Conservation (phyloP, 192 early-diverging fungal species). For the Linnemannia schmuckeri region DNA sequence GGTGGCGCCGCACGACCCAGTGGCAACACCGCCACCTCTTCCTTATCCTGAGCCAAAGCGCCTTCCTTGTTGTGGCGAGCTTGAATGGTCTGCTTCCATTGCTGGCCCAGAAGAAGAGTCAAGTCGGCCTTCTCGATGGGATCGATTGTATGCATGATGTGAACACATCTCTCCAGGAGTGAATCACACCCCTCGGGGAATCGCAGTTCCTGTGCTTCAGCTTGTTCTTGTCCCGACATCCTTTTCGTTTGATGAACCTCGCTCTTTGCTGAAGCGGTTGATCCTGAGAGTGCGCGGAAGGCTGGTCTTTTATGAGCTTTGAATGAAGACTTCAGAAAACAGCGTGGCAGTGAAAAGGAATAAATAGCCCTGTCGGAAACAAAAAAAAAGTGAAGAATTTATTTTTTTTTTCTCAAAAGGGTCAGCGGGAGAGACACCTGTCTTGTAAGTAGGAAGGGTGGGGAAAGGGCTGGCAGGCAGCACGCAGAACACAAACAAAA, state of each 20-base stretch:
- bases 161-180: constrained; percentile 63
- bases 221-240: background rate
- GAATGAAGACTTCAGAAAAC: background rate
- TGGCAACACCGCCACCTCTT: background rate
- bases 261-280: background rate
- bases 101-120: constrained; percentile 43
- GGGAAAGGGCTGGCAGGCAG: background rate
- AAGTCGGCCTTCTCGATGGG: constrained; percentile 65
- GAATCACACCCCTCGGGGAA: constrained; percentile 51
- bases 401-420: background rate
- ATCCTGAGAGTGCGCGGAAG: background rate
- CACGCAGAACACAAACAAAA: background rate
- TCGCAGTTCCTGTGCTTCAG: constrained; percentile 8
- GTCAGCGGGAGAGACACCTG: background rate
- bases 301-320: background rate
- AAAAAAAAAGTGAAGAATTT: background rate
- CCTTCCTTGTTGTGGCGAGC: constrained; percentile 12
- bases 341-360: background rate
- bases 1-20: constrained; percentile 65
- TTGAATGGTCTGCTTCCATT: constrained; percentile 38
- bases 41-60: constrained; percentile 29
- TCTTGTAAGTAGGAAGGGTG: background rate
- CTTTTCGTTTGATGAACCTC: background rate
- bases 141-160: constrained; percentile 67
- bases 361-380: background rate